phyloP scores from a whole-genome alignment of 331 rosid species.

The Dryas integrifolia region DNA sequence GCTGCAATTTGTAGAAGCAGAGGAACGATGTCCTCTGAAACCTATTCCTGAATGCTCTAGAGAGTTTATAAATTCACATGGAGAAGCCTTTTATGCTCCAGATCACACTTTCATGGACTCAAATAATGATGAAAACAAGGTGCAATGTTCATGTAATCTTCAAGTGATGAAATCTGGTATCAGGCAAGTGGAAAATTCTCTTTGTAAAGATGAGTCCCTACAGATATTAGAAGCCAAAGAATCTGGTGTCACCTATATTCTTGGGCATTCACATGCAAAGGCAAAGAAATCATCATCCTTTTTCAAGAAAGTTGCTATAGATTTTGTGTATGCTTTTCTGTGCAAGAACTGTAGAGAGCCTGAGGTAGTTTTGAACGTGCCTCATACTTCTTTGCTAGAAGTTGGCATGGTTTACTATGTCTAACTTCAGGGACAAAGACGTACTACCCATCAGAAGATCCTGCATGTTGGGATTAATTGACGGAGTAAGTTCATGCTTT shows the following conservation, averaged over 20 bases:
- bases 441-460: neutral
- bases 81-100: constrained; percentile 25
- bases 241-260: constrained; percentile 61
- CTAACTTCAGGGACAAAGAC: constrained; percentile 14
- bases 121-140: constrained; percentile 24
- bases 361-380: constrained; percentile 53
- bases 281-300: constrained; percentile 64
- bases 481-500: neutral
- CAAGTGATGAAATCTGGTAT: constrained; percentile 9
- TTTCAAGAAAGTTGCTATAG: constrained; percentile 55
- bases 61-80: constrained; percentile 21
- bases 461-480: neutral
- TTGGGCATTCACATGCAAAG: constrained; percentile 68
- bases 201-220: constrained; percentile 41
- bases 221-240: constrained; percentile 63
- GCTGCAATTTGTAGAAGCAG: constrained; percentile 55
- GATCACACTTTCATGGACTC: constrained; percentile 15
- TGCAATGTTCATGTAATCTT: constrained; percentile 24
- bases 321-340: constrained; percentile 53
- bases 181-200: constrained; percentile 13
- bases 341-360: constrained; percentile 62
- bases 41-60: constrained; percentile 28
- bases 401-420: constrained; percentile 79
- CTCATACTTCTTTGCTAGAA: constrained; percentile 62
- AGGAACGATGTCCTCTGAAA: constrained; percentile 29